Base-by-base conservation (phyloP, 768 basidiomycete genomes). In the Thelephora ganbajun region DNA sequence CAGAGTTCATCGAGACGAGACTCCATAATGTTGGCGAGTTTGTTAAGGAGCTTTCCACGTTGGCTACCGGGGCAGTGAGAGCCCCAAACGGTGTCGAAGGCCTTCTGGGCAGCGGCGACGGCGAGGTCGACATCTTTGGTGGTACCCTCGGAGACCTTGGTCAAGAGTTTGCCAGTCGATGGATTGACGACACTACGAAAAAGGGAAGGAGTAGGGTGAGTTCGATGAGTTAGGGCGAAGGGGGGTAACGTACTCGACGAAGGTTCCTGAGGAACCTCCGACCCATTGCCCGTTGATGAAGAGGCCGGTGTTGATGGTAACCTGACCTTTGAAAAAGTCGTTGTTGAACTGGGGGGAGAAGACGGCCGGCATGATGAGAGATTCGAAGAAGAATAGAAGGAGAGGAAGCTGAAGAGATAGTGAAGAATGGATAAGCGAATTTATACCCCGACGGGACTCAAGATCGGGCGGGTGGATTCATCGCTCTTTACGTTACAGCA, bases 91-190 rank as follows among this genome's bases (percentile, higher is more conserved):
- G 73, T 77, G 14, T 83, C 74, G 61, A 71, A 76, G 1, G 78
- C 75, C 57, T 70, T 74, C 49, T 76, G 70, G 0, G 84, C 84
- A 35, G 72, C 80, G 3, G 68, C 63, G 48, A 90, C 88, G 0
- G 89, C 89, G 43, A 61, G 55, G 60, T 93, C 83, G 51, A 94
- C 77, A 57, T 93, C 90, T 51, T 76, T 71, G 7, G 69, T 48
- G 1, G 76, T 76, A 23, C 71, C 88, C 58, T 74, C 76, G 0
- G 75, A 62, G 50, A 88, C 63, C 36, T 67, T 50, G 0, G 76
- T 75, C 57, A 80, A 70, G 44, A 74, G 53, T 57, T 83, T 71
- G 37, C 84, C 88, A 16, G 62, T 86, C 0, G 83, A 59, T 5
- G 79, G 79, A 57, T 83, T 80, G 55, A 79, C 56, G 19, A 83